Evolutionary conservation across 208 protist species (phyloP).

Genomic region (Trypanosoma lewisi): DNA sequence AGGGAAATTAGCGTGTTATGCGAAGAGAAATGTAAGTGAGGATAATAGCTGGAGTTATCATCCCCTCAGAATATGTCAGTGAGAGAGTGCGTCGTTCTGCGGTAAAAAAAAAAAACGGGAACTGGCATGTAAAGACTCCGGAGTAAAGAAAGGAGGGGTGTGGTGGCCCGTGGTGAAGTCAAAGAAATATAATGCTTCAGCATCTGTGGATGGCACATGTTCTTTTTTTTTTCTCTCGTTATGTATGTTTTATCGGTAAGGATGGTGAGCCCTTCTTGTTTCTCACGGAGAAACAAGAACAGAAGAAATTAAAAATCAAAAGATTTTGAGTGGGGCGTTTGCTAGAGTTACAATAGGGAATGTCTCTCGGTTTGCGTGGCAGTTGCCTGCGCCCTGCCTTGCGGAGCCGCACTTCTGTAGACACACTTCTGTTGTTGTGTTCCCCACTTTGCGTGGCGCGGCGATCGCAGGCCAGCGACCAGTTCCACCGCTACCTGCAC

Average conservation of each 20-base stretch:
- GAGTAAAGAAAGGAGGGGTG: neutral
- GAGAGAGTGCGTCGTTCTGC: no score
- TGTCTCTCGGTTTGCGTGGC: neutral
- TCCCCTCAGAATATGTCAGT: no score
- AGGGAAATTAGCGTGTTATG: neutral
- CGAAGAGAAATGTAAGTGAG: neutral
- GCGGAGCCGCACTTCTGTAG: neutral
- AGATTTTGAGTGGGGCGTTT: no score
- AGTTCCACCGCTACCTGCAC: constrained; percentile 85
- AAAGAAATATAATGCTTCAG: neutral
- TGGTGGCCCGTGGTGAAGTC: no score
- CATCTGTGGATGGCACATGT: no score
- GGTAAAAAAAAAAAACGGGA: constrained; percentile 5
- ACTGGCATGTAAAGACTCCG: neutral
- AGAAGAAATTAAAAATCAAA: no score
- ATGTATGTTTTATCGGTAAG: neutral
- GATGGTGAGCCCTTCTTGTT: neutral
- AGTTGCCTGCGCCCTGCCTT: neutral
- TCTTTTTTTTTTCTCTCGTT: neutral
- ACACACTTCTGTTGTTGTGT: neutral
- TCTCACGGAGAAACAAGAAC: neutral
- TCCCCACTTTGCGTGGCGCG: constrained; percentile 20
- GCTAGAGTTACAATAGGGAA: neutral
- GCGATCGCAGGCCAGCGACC: constrained; percentile 65
- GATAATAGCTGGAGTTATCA: no score